Evolutionary conservation across 441 rosid genomes (phyloP).

Genomic region (Pelargonium cotyledonis): DNA sequence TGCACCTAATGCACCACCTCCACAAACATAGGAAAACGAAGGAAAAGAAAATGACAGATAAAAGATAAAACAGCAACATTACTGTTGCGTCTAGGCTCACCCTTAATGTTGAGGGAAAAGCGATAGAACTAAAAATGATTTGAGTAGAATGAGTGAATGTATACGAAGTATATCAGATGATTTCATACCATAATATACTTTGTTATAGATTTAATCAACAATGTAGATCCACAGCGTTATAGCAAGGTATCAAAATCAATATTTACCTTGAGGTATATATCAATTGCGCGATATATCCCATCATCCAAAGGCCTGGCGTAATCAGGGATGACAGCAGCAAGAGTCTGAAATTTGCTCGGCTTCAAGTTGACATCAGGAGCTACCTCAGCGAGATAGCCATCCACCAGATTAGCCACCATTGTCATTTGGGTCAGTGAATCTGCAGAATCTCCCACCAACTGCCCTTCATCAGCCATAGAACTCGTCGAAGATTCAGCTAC

Average conservation of each 20-base stretch:
- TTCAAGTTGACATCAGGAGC: slow-evolving; percentile 88
- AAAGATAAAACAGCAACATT: too few relatives aligned
- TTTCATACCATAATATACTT: neutral
- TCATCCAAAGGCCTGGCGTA: slow-evolving; percentile 78
- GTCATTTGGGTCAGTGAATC: slow-evolving; percentile 49
- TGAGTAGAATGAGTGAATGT: too few relatives aligned
- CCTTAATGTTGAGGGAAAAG: too few relatives aligned
- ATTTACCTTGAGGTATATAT: slow-evolving; percentile 75
- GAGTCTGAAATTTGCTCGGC: slow-evolving; percentile 59
- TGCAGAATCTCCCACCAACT: slow-evolving; percentile 35
- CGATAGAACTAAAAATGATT: too few relatives aligned
- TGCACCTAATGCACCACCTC: too few relatives aligned
- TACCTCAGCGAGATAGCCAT: slow-evolving; percentile 80
- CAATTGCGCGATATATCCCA: slow-evolving; percentile 86
- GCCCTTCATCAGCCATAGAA: slow-evolving; percentile 40
- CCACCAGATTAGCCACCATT: slow-evolving; percentile 71
- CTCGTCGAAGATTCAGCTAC: slow-evolving; percentile 21
- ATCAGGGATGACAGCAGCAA: slow-evolving; percentile 67
- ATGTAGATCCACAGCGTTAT: too few relatives aligned
- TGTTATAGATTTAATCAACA: too few relatives aligned
- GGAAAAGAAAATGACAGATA: too few relatives aligned
- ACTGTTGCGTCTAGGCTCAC: too few relatives aligned
- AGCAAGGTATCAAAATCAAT: neutral
- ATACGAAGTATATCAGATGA: too few relatives aligned
- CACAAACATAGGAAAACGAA: too few relatives aligned